These are phyloP conservation scores for Pseudogymnoascus sp. DNA, from an alignment of 2,329 filamentous ascomycete genomes.

Conservation along the genomic window DNA sequence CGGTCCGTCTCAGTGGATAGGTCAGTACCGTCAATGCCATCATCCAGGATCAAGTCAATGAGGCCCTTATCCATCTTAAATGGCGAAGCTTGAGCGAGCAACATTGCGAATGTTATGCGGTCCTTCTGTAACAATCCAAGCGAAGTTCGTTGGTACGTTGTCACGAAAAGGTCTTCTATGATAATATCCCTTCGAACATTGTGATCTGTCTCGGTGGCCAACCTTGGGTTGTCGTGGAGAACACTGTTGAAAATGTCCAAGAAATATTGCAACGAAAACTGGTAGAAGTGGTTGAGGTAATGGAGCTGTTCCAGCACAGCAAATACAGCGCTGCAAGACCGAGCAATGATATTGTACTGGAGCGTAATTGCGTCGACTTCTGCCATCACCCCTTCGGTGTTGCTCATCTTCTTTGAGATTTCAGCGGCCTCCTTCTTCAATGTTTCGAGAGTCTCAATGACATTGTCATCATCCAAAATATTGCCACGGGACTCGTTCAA, in stretches of 20 bases:
- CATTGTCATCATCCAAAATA: conserved; percentile 95
- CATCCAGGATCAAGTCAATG: conserved; percentile 80
- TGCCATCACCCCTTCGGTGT: conserved; percentile 95
- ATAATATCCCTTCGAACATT: conserved; percentile 80
- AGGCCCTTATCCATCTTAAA: conserved; percentile 89
- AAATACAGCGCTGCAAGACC: conserved; percentile 94
- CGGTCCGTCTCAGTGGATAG: conserved; percentile 61
- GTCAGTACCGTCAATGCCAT: conserved; percentile 67
- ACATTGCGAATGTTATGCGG: conserved; percentile 85
- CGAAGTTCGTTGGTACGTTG: conserved; percentile 87
- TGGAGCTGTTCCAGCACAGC: conserved; percentile 94
- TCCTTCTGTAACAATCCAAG: conserved; percentile 89
- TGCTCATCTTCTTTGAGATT: conserved; percentile 90
- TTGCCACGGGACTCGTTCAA: conserved; percentile 97
- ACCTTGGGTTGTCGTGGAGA: conserved; percentile 68
- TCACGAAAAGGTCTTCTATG: conserved; percentile 83
- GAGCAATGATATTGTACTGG: conserved; percentile 87
- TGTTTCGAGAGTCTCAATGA: conserved; percentile 95
- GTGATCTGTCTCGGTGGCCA: conserved; percentile 65
- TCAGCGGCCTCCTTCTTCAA: conserved; percentile 96
- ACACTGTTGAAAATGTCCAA: conserved; percentile 95
- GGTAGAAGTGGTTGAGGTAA: conserved; percentile 98
- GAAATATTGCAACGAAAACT: conserved; percentile 98
- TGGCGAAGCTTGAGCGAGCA: conserved; percentile 91
- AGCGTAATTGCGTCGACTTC: conserved; percentile 94